Conservation (phyloP, 768 basidiomycete genomes). For the Macrocybe gigantea region DNA sequence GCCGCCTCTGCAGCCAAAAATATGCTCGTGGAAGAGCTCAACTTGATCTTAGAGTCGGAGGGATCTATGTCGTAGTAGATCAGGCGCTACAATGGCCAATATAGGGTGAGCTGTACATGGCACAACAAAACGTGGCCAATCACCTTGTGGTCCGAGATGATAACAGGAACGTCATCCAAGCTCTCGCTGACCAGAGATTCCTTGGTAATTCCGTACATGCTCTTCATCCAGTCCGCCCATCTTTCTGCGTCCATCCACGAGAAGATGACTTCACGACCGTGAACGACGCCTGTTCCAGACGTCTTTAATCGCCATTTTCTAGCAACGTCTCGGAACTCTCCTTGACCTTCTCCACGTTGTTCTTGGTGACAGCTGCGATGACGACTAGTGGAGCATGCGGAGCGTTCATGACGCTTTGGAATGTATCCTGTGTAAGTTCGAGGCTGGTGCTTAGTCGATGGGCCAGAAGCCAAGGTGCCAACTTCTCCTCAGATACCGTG, state of each 20-base stretch:
- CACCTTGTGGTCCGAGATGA: conserved; percentile 82
- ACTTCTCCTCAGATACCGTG: conserved; percentile 16
- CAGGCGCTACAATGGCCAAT: conserved; percentile 38
- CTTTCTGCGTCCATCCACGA: conserved; percentile 82
- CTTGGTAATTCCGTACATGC: conserved; percentile 71
- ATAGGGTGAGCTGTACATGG: background rate
- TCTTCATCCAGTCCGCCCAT: conserved; percentile 89
- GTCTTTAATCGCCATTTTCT: conserved; percentile 53
- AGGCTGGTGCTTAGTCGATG: conserved; percentile 70
- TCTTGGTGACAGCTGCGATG: conserved; percentile 47
- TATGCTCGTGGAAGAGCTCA: conserved; percentile 47
- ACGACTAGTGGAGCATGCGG: conserved; percentile 73
- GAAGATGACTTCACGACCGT: conserved; percentile 65
- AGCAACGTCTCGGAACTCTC: conserved; percentile 46
- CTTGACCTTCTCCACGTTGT: conserved; percentile 33
- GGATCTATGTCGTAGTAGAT: conserved; percentile 74
- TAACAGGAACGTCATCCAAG: conserved; percentile 39
- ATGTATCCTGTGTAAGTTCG: conserved; percentile 75
- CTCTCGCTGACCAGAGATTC: conserved; percentile 15
- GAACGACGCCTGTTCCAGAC: conserved; percentile 30
- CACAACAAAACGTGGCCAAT: conserved; percentile 12
- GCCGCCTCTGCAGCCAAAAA: conserved; percentile 70
- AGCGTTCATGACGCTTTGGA: conserved; percentile 83
- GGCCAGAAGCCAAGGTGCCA: conserved; percentile 53
- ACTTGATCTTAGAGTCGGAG: conserved; percentile 44